Conservation (phyloP, 768 basidiomycete species). For the Auricularia heimuer region DNA sequence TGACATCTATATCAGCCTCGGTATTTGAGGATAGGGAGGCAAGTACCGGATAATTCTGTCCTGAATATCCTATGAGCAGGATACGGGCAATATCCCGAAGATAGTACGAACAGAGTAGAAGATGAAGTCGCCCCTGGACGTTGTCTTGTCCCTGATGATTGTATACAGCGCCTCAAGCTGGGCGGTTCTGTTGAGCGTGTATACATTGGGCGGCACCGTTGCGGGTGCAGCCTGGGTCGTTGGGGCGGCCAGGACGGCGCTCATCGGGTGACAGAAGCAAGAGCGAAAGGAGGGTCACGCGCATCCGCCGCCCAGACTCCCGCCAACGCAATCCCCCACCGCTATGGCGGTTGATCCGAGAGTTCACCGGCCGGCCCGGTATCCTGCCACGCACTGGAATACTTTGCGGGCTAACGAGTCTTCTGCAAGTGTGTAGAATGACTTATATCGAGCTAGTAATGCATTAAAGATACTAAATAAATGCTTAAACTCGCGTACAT, state of each 20-base stretch:
- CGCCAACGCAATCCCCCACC: too few relatives aligned
- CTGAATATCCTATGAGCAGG: not conserved
- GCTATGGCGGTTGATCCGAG: too few relatives aligned
- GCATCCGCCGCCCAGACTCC: not conserved
- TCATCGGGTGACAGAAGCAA: not conserved
- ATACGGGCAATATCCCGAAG: not conserved
- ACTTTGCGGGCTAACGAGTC: too few relatives aligned
- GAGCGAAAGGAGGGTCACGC: not conserved
- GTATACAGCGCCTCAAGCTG: conserved; percentile 95
- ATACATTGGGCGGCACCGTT: conserved; percentile 68
- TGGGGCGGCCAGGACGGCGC: conserved; percentile 5
- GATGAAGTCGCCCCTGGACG: conserved; percentile 86
- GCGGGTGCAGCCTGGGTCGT: conserved; percentile 27
- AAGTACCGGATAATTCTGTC: not conserved
- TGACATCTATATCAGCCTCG: not conserved
- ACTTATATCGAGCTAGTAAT: too few relatives aligned
- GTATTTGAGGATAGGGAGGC: not conserved
- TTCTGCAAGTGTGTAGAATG: too few relatives aligned
- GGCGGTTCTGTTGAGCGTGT: conserved; percentile 78
- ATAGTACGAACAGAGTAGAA: conserved; percentile 95
- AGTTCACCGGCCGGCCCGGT: too few relatives aligned
- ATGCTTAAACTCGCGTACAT: too few relatives aligned
- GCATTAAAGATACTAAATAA: too few relatives aligned
- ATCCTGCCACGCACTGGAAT: too few relatives aligned
- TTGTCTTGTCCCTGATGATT: conserved; percentile 84